phyloP scores from a whole-genome alignment of 164 flowering plant genomes.

The Piper betle region DNA sequence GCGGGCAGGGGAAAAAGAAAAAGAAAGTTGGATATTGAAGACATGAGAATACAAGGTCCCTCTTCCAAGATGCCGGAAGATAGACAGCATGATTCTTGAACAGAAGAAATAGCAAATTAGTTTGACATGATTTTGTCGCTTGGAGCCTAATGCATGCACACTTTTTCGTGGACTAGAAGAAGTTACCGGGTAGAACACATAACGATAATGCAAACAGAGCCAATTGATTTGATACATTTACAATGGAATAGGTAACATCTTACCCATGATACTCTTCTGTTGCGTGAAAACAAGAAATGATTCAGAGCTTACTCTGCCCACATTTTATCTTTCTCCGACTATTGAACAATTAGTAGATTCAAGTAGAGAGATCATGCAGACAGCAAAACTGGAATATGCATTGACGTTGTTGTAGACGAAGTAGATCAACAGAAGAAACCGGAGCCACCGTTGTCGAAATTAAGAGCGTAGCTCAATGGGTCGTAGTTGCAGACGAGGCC shows the following conservation, averaged over 20 bases:
- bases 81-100: too few relatives aligned
- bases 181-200: background rate
- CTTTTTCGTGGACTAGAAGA: background rate
- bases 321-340: background rate
- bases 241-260: background rate
- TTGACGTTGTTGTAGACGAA: background rate
- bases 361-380: too few relatives aligned
- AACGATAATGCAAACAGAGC: background rate
- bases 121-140: too few relatives aligned
- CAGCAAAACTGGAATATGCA: background rate
- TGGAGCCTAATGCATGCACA: background rate
- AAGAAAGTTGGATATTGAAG: too few relatives aligned
- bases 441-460: constrained; percentile 57
- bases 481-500: constrained; percentile 49
- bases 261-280: too few relatives aligned
- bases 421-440: constrained; percentile 2
- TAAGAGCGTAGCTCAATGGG: constrained; percentile 73
- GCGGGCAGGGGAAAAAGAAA: too few relatives aligned
- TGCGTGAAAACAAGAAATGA: background rate
- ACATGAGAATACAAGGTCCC: too few relatives aligned
- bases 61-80: too few relatives aligned
- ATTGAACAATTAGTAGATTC: too few relatives aligned
- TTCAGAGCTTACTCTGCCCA: background rate
- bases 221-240: background rate
- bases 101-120: too few relatives aligned